Evolutionary conservation across 2,329 filamentous ascomycete genomes (phyloP).

Genomic region (Epichloe elymi): DNA sequence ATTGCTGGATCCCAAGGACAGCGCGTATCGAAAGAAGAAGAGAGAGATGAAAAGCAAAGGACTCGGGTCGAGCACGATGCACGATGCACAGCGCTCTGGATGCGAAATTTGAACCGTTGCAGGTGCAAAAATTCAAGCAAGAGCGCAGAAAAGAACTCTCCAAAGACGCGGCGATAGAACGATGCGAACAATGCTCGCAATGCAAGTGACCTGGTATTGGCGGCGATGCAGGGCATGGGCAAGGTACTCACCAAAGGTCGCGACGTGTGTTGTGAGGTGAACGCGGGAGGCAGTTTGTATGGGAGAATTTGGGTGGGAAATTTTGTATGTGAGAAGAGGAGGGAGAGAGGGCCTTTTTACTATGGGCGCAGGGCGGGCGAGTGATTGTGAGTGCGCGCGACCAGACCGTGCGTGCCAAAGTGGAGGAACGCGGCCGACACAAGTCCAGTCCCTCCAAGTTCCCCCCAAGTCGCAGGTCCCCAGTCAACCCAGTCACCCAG

Average conservation of each 20-base stretch:
- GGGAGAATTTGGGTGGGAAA: constrained; percentile 40
- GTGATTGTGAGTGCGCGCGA: constrained; percentile 38
- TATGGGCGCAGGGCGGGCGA: constrained; percentile 32
- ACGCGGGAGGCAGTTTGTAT: constrained; percentile 31
- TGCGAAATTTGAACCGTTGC: constrained; percentile 5
- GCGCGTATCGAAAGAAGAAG: constrained; percentile 2
- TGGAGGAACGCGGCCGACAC: constrained; percentile 17
- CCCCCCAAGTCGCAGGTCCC: not conserved
- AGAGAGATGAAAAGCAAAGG: not conserved
- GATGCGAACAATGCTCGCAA: constrained; percentile 2
- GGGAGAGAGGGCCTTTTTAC: constrained; percentile 47
- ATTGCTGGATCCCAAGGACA: constrained; percentile 1
- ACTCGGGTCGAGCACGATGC: constrained; percentile 5
- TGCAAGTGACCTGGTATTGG: constrained; percentile 22
- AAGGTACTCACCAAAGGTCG: constrained; percentile 40
- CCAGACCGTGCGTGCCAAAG: constrained; percentile 10
- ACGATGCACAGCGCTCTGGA: constrained; percentile 7
- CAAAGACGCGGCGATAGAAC: not conserved
- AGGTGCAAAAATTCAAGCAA: constrained; percentile 10
- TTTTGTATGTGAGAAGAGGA: constrained; percentile 51
- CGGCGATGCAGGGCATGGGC: constrained; percentile 12
- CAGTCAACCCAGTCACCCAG: not conserved
- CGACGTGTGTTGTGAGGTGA: constrained; percentile 31
- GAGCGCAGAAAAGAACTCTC: constrained; percentile 4
- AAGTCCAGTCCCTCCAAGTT: not conserved